Conservation (phyloP, 208 protist genomes). For the Trypanosoma cruzi region DNA sequence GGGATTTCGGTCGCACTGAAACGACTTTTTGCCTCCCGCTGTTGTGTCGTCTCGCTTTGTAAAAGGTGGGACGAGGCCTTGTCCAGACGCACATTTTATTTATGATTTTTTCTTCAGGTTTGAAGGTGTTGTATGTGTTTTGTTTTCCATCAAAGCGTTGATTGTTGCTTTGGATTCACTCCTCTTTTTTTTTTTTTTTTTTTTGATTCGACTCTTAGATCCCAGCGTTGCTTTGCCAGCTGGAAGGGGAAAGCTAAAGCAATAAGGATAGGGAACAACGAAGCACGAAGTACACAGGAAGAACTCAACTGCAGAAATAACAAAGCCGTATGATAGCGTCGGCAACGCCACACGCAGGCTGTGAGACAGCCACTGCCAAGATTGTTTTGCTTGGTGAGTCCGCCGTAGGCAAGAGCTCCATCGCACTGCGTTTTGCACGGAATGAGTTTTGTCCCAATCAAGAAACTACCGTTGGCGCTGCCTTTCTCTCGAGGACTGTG, state of each 20-base stretch:
- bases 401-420: constrained; percentile 88
- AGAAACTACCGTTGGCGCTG: constrained; percentile 87
- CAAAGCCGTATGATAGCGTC: constrained; percentile 11
- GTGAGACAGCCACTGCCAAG: constrained; percentile 68
- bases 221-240: background rate
- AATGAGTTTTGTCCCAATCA: constrained; percentile 87
- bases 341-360: background rate
- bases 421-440: constrained; percentile 84
- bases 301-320: constrained; percentile 10
- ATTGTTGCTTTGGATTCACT: background rate
- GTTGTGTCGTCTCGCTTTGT: background rate
- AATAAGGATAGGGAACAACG: background rate
- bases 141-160: background rate
- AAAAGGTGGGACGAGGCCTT: too few species aligned
- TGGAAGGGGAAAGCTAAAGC: background rate
- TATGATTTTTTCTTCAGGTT: background rate
- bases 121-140: background rate
- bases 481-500: constrained; percentile 85
- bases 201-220: background rate
- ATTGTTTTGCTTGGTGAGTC: constrained; percentile 92
- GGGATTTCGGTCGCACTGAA: too few species aligned
- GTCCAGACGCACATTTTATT: background rate
- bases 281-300: background rate
- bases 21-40: background rate
- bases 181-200: background rate